Percentiles rank a stretch among this genome's conserved stretches.
phyloP scores from a whole-genome alignment of 257 asterid species.

The Paraleonurus japonicus region DNA sequence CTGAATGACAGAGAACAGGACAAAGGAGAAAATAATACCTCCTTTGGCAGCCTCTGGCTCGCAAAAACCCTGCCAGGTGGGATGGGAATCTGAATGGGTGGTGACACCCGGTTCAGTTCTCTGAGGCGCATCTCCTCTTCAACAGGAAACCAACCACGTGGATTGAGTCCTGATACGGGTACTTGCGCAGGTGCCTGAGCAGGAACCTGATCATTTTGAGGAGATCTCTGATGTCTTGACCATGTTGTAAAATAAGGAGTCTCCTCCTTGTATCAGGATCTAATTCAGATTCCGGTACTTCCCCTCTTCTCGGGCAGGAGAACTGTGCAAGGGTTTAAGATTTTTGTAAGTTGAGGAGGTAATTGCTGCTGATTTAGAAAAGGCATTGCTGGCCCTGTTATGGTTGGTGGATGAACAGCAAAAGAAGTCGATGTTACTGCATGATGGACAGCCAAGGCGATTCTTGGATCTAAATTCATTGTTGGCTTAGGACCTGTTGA shows the following conservation, averaged over 20 bases:
- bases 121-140: slow-evolving; percentile 81
- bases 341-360: slow-evolving; percentile 62
- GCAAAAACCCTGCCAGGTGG: slow-evolving; percentile 63
- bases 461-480: slow-evolving; percentile 59
- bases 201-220: slow-evolving; percentile 54
- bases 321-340: slow-evolving; percentile 56
- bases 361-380: slow-evolving; percentile 68
- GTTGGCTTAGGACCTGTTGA: slow-evolving; percentile 50
- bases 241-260: slow-evolving; percentile 93
- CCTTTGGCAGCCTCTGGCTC: slow-evolving; percentile 63
- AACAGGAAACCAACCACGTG: slow-evolving; percentile 79
- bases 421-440: slow-evolving; percentile 51
- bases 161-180: slow-evolving; percentile 57
- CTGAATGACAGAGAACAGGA: slow-evolving; percentile 9
- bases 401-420: slow-evolving; percentile 46
- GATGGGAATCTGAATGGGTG: slow-evolving; percentile 55
- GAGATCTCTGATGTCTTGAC: slow-evolving; percentile 85
- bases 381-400: slow-evolving; percentile 55
- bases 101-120: slow-evolving; percentile 48
- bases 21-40: slow-evolving; percentile 44
- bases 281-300: slow-evolving; percentile 94
- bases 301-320: slow-evolving; percentile 98
- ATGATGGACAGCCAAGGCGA: slow-evolving; percentile 51
- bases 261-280: slow-evolving; percentile 99
- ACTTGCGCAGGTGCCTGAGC: slow-evolving; percentile 59